Base-by-base conservation (phyloP, 2,329 filamentous ascomycete species). In the Aureobasidium pullulans region DNA sequence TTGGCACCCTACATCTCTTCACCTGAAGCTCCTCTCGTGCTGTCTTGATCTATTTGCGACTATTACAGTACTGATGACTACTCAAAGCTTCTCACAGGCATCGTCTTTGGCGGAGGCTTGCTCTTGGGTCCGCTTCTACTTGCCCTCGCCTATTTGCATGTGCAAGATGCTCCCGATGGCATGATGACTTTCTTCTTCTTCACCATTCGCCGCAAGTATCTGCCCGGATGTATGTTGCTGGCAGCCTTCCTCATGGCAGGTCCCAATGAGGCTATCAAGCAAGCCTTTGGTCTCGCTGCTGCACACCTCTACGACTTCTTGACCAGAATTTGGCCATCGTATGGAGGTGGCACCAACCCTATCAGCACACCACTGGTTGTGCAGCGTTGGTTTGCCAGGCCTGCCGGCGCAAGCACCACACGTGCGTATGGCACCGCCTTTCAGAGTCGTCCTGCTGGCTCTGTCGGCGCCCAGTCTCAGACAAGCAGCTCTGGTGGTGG, bases 291-390 rank as follows among this genome's bases (percentile, higher is more conserved):
- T n/a, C 79, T 99, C 10, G 64, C 96, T 44, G 89, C 92, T 11
- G 92, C 92, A 4, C 94, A 99, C 71, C 69, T 94, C 19, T 96
- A 90, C 73, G 89, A 97, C 71, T 99, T 97, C 69, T 73, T 96
- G 52, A 90, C 89, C 2, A 83, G 89, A 50, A 81, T 96, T 43
- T 97, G 91, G 79, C 94, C 94, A 5, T 84, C 89, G 59, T 94
- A 94, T 69, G 93, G 91, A 34, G 89, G 89, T 59, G 94, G 94
- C 0, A 79, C 78, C 54, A 96, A 92, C 69, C 80, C 87, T 50
- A 79, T 96, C 37, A 78, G 80, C 13, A 94, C 91, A 0, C 94
- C 94, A 2, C 71, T 72, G 6, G 85, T 91, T 65, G 74, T 97
- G 60, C 84, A 83, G 61, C 80, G 81, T 58, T 81, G 88, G 65